Percentiles rank a stretch among this genome's conserved stretches.
These are phyloP conservation scores for Candida khao-thaluensis DNA, from an alignment of 805 yeast species.

Conservation along the genomic window DNA sequence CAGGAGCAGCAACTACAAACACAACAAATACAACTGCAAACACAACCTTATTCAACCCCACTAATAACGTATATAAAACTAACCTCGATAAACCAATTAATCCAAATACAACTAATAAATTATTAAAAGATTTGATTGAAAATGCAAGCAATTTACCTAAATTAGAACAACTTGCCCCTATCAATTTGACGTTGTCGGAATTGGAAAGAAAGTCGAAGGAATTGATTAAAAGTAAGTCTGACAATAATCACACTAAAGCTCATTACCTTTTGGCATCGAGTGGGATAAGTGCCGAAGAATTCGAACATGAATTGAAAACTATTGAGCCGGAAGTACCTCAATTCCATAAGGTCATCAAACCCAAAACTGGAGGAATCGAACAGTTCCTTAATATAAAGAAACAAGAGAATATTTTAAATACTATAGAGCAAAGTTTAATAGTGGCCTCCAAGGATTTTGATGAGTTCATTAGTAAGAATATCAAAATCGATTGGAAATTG, in stretches of 20 bases:
- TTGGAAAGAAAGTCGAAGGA: conserved; percentile 65
- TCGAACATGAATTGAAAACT: conserved; percentile 57
- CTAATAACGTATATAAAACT: background rate
- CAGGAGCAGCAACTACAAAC: background rate
- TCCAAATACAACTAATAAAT: conserved; percentile 14
- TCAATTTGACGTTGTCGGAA: conserved; percentile 78
- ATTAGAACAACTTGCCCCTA: conserved; percentile 59
- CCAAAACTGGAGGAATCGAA: conserved; percentile 44
- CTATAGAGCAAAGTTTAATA: conserved; percentile 76
- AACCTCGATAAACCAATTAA: conserved; percentile 8
- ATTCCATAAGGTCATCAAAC: conserved; percentile 11
- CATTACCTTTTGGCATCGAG: conserved; percentile 89
- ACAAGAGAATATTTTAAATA: conserved; percentile 76
- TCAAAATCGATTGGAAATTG: conserved; percentile 81
- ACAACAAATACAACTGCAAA: background rate
- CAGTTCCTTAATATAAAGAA: conserved; percentile 64
- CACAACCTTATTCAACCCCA: background rate
- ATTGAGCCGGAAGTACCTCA: conserved; percentile 14
- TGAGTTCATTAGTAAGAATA: conserved; percentile 63
- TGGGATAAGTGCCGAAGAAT: conserved; percentile 83
- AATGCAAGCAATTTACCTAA: conserved; percentile 74
- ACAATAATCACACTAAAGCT: conserved; percentile 55
- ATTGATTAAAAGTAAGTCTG: conserved; percentile 45
- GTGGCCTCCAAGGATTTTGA: conserved; percentile 84
- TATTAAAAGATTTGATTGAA: conserved; percentile 71